phyloP scores from a whole-genome alignment of 2,329 filamentous ascomycete species.

The Cladobotryum protrusum region DNA sequence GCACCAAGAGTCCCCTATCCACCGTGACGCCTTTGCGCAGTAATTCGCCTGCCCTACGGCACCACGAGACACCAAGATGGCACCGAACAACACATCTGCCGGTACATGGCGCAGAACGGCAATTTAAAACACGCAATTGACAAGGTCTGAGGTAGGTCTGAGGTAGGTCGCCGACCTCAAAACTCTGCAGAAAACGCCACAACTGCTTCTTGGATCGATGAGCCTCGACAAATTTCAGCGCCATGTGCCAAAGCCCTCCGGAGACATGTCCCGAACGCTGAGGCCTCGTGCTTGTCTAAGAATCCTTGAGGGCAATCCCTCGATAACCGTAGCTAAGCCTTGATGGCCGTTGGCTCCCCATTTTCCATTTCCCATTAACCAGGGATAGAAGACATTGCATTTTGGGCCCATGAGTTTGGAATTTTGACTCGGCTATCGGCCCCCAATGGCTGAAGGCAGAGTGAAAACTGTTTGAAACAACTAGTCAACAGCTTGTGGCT shows the following conservation, averaged over 20 bases:
- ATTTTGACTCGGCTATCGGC: neutral
- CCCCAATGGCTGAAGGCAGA: neutral
- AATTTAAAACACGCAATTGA: too few relatives aligned
- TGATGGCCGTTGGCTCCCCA: too few relatives aligned
- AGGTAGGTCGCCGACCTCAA: neutral
- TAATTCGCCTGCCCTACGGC: neutral
- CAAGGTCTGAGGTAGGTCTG: too few relatives aligned
- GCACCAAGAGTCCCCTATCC: neutral
- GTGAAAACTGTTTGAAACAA: too few relatives aligned
- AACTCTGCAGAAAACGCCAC: neutral
- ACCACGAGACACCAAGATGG: neutral
- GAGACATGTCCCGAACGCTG: neutral
- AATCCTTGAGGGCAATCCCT: neutral
- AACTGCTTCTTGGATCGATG: neutral
- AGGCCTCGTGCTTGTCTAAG: neutral
- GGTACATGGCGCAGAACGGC: too few relatives aligned
- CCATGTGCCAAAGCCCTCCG: neutral
- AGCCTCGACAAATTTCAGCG: neutral
- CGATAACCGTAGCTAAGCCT: too few relatives aligned
- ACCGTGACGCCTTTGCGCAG: too few relatives aligned
- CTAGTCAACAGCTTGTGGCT: too few relatives aligned
- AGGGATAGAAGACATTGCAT: too few relatives aligned
- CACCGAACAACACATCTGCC: neutral
- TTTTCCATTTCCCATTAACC: too few relatives aligned
- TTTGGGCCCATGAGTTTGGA: too few relatives aligned